Evolutionary conservation across 352 stramenopile species (phyloP).

Genomic region (Pythium dissimile): DNA sequence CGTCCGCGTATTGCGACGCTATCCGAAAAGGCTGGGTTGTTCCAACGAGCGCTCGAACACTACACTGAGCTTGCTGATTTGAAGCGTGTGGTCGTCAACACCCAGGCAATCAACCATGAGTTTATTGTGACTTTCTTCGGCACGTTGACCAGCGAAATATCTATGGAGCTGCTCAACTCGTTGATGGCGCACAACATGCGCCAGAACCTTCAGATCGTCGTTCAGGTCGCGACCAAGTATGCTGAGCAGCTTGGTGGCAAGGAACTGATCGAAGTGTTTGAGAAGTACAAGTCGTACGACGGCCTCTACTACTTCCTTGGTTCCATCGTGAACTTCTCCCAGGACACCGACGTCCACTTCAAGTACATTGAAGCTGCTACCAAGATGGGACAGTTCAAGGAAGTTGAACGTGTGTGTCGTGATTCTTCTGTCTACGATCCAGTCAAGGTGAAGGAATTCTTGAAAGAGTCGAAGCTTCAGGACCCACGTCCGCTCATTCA

Average conservation of each 20-base stretch:
- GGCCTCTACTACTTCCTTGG: conserved; percentile 99
- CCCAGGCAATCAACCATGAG: conserved; percentile 92
- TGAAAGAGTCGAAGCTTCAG: conserved; percentile 99
- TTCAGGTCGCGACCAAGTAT: conserved; percentile 97
- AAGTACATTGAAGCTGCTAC: conserved; percentile 99
- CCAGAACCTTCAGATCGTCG: conserved; percentile 98
- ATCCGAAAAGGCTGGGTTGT: conserved; percentile 97
- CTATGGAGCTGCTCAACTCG: conserved; percentile 98
- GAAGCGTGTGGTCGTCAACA: conserved; percentile 94
- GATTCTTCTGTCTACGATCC: conserved; percentile 99
- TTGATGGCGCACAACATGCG: conserved; percentile 97
- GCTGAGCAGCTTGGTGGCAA: conserved; percentile 90
- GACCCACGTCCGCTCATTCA: conserved; percentile 99
- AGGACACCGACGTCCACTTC: conserved; percentile 98
- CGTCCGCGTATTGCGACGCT: conserved; percentile 96
- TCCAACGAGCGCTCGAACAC: conserved; percentile 98
- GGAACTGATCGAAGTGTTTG: conserved; percentile 98
- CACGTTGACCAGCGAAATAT: conserved; percentile 96
- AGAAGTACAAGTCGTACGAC: conserved; percentile 99
- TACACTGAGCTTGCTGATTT: conserved; percentile 98
- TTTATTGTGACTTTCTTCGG: conserved; percentile 99
- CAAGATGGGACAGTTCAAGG: conserved; percentile 99
- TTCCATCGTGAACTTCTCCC: conserved; percentile 98
- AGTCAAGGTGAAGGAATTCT: conserved; percentile 99
- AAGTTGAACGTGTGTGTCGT: conserved; percentile 98